Evolutionary conservation across 169 alveolate species (phyloP), one percentile per base, ranked within the genome.

Genomic region (Cryptosporidium tyzzeri): DNA sequence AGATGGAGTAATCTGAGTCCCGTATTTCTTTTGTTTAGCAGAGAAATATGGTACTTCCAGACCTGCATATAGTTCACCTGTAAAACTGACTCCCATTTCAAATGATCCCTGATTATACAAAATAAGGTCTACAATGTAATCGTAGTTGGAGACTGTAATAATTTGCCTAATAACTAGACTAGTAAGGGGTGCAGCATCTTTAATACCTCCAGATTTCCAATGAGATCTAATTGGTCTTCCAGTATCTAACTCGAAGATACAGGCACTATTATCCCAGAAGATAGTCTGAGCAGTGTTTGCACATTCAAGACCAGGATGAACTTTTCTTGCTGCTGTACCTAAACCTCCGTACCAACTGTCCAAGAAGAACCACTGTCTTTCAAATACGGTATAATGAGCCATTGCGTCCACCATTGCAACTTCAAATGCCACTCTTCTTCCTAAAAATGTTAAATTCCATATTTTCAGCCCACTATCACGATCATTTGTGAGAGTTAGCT

Each of bases 61-160:
- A 41, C 95, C 95, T 35, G 94, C 94, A 87, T 92, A 92, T 33
- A 92, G 74, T 84, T 92, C 95, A 7, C 95, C 95, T 14, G 95
- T 92, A 61, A 92, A 92, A 2, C 92, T 69, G 59, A 92, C 91
- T 12, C 91, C 84, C 61, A 91, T 92, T 51, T 91, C 93, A 31
- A 92, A 74, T 55, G 75, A 61, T 18, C 95, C 95, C 35, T 85
- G 91, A 44, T 69, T 80, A 67, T 92, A 92, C 84, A 92, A 65
- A 55, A 85, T 84, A 85, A 91, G 86, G 65, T 91, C 94, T 23
- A 92, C 86, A 71, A 92, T 84, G 44, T 92, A 92, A 67, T 92
- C 95, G 71, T 92, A 92, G 92, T 92, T 92, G 41, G 93, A 85
- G 14, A 92, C 95, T 39, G 95, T 92, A 29, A 92, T 75, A 70